Evolutionary conservation across 768 basidiomycete genomes (phyloP), one percentile per base, ranked within the genome.

Genomic region (Termitomyces bulborhizus): DNA sequence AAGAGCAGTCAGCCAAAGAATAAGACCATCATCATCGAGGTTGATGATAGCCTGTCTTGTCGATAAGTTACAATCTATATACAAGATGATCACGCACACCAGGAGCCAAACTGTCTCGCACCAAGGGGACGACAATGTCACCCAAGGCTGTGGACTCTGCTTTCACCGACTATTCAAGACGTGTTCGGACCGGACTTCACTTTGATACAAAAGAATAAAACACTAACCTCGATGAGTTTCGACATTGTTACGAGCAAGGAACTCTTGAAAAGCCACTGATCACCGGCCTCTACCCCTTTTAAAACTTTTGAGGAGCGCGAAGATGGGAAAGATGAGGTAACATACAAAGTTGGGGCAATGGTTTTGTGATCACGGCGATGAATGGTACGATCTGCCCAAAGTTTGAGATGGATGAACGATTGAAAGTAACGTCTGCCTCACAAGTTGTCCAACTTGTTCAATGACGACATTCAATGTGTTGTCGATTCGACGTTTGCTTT

Each of bases 1-100:
- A 37, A 94, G 70, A 1, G 88, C 80, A 32, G 79, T 73, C 24
- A 78, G 73, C 93, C 93, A 95, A 11, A 96, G 79, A 41, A 73
- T 75, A 46, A 93, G 66, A 0, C 82, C 88, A 66, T 95, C 93
- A 57, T 84, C 82, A 60, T 95, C 92, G 24, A 96, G 76, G 58
- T 87, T 78, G 36, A 78, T 69, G n/a, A 78, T 75, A 31, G 75
- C 76, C 90, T 92, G 57, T 50, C 59, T 47, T 59, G 51, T 53
- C 13, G 46, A 57, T 26, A 53, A 54, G 34, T 11, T 6, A 27
- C 46, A 15, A 15, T 46, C 36, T 18, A 32, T 27, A 48, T 34
- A 26, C 21, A n/a, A 24, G 8, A 15, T 21, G 27, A 51, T 15
- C 24, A 69, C 74, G 62, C 61, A 84, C 86, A 13, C 71, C 76